Conservation (phyloP, 352 stramenopile species). For the Phytophthora brassicae region DNA sequence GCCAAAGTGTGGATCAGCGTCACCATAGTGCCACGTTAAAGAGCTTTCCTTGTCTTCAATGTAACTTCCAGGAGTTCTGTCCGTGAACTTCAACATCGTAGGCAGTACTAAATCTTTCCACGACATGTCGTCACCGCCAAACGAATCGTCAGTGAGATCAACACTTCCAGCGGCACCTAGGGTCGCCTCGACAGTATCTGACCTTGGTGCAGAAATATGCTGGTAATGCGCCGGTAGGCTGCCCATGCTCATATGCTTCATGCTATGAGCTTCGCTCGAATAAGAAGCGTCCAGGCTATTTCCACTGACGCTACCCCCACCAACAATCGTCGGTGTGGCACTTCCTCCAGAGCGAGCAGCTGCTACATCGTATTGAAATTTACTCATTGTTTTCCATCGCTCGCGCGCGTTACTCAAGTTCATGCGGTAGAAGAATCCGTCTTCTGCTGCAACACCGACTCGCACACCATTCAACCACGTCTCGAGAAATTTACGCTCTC, state of each 20-base stretch:
- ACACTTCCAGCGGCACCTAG: constrained; percentile 28
- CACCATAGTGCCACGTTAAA: constrained; percentile 87
- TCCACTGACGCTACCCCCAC: constrained; percentile 27
- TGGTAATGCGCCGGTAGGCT: constrained; percentile 44
- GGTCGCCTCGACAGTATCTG: constrained; percentile 24
- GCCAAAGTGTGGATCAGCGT: constrained; percentile 85
- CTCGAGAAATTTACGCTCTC: constrained; percentile 89
- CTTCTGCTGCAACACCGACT: constrained; percentile 72
- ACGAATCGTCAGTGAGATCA: constrained; percentile 43
- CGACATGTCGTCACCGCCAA: constrained; percentile 61
- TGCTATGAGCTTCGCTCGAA: constrained; percentile 35
- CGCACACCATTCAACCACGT: constrained; percentile 82
- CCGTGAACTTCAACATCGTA: constrained; percentile 78
- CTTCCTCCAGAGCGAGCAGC: constrained; percentile 36
- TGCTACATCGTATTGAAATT: constrained; percentile 75
- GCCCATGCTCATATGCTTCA: constrained; percentile 52
- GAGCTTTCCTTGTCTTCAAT: constrained; percentile 88
- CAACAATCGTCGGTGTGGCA: constrained; percentile 16
- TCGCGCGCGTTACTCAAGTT: constrained; percentile 70
- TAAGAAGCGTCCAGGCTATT: constrained; percentile 37
- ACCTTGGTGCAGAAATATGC: constrained; percentile 22
- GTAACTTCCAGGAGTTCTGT: constrained; percentile 75
- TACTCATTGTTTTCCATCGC: constrained; percentile 85
- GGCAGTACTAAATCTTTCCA: constrained; percentile 83
- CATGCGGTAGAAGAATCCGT: constrained; percentile 83